Evolutionary conservation across 768 basidiomycete species (phyloP).

Genomic region (Thelephora aurantiotincta): DNA sequence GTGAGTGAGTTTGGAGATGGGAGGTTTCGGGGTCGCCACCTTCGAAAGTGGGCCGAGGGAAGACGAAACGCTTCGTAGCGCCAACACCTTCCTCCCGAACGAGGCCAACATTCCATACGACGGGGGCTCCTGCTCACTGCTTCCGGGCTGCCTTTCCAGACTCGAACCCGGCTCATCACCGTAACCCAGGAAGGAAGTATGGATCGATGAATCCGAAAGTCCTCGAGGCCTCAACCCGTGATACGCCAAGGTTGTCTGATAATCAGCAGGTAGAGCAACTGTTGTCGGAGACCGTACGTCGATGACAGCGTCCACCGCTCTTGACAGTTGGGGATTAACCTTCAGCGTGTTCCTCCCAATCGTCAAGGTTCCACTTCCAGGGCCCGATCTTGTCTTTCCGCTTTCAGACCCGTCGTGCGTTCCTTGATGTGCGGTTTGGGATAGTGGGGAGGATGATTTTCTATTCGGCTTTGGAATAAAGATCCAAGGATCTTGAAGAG

Average conservation of each 20-base stretch:
- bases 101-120: background rate
- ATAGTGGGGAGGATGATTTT: background rate
- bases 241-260: conserved; percentile 35
- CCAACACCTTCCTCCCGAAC: background rate
- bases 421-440: background rate
- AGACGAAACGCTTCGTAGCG: background rate
- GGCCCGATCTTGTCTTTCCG: conserved; percentile 4
- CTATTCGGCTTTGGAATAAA: conserved; percentile 30
- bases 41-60: background rate
- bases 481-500: conserved; percentile 55
- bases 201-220: conserved; percentile 86
- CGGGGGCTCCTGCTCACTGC: background rate
- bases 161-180: conserved; percentile 17
- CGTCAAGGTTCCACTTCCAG: conserved; percentile 11
- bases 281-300: conserved; percentile 27
- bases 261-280: conserved; percentile 1
- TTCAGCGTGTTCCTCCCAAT: conserved; percentile 9
- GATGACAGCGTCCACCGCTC: conserved; percentile 68
- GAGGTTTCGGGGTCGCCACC: background rate
- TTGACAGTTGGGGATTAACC: conserved; percentile 26
- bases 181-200: conserved; percentile 63
- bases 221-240: conserved; percentile 66
- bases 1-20: background rate
- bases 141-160: background rate
- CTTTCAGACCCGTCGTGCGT: background rate